Conservation (phyloP, 176 grass and related monocot genomes). For the Zoysia pacifica region DNA sequence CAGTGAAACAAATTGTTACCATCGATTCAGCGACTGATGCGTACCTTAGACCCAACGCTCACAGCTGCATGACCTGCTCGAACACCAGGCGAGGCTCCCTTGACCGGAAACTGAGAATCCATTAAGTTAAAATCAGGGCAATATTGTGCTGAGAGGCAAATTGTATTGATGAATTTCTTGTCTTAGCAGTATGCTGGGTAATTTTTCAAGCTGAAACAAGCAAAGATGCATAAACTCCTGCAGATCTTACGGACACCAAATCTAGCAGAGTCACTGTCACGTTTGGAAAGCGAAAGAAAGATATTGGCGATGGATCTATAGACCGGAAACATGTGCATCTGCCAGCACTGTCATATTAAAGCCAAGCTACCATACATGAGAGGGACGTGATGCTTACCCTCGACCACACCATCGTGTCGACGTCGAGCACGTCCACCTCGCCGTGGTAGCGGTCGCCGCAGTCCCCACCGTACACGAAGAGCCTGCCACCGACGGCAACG, state of each 20-base stretch:
- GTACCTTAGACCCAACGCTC: conserved; percentile 78
- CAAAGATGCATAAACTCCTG: neutral
- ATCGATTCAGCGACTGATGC: conserved; percentile 15
- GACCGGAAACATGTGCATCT: conserved; percentile 38
- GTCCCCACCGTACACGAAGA: conserved; percentile 85
- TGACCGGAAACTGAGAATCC: conserved; percentile 61
- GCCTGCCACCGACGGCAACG: conserved; percentile 57
- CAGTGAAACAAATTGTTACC: neutral
- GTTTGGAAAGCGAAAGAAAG: conserved; percentile 27
- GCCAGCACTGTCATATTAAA: conserved; percentile 15
- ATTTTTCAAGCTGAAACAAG: neutral
- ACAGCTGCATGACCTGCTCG: conserved; percentile 88
- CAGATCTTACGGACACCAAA: neutral
- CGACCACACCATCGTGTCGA: conserved; percentile 82
- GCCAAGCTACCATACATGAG: conserved; percentile 28
- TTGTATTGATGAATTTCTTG: neutral
- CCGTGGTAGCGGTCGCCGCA: conserved; percentile 86
- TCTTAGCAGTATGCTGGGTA: neutral
- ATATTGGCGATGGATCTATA: conserved; percentile 19
- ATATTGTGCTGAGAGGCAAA: neutral
- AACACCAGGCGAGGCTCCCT: conserved; percentile 83
- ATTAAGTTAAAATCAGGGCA: conserved; percentile 3
- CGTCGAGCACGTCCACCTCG: conserved; percentile 90
- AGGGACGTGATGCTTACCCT: conserved; percentile 57
- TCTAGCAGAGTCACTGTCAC: conserved; percentile 6